phyloP scores from a whole-genome alignment of 2,329 filamentous ascomycete species.

The Ascochyta clinopodiicola region DNA sequence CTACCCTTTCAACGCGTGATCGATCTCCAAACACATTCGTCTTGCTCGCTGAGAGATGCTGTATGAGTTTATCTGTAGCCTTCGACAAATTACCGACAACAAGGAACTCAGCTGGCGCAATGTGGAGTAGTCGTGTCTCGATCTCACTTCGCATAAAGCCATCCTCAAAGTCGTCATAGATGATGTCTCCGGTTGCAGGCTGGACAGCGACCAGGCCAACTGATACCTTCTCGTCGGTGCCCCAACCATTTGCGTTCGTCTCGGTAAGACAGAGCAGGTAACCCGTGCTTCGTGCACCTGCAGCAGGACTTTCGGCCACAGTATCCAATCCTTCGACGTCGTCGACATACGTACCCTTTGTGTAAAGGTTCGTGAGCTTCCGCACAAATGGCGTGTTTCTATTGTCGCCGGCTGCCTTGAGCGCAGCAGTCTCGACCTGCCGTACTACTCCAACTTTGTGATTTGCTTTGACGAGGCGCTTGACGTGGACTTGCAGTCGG shows the following conservation, averaged over 20 bases:
- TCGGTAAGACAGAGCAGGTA: slow-evolving; percentile 94
- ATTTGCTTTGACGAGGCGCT: slow-evolving; percentile 87
- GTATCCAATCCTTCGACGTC: slow-evolving; percentile 80
- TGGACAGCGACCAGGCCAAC: slow-evolving; percentile 94
- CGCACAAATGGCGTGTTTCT: slow-evolving; percentile 89
- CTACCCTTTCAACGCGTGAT: slow-evolving; percentile 80
- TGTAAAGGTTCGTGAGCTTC: slow-evolving; percentile 95
- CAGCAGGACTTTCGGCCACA: slow-evolving; percentile 55
- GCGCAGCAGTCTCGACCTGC: slow-evolving; percentile 90
- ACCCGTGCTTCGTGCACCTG: slow-evolving; percentile 70
- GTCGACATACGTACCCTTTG: slow-evolving; percentile 96
- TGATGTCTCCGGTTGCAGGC: slow-evolving; percentile 91
- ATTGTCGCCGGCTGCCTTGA: slow-evolving; percentile 96
- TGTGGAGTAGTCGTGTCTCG: slow-evolving; percentile 92
- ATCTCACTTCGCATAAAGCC: slow-evolving; percentile 97
- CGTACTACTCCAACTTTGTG: slow-evolving; percentile 96
- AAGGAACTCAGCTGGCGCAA: slow-evolving; percentile 93
- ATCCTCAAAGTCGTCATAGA: slow-evolving; percentile 95
- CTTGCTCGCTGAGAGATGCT: slow-evolving; percentile 85
- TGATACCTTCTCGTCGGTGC: slow-evolving; percentile 91
- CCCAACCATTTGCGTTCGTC: slow-evolving; percentile 75
- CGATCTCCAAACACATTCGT: slow-evolving; percentile 92
- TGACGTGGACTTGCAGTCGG: slow-evolving; percentile 89
- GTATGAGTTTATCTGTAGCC: slow-evolving; percentile 88
- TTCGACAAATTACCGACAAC: slow-evolving; percentile 90